These are phyloP conservation scores for Rhynchosporium agropyri DNA, from an alignment of 2,329 filamentous ascomycete genomes.

Conservation along the genomic window DNA sequence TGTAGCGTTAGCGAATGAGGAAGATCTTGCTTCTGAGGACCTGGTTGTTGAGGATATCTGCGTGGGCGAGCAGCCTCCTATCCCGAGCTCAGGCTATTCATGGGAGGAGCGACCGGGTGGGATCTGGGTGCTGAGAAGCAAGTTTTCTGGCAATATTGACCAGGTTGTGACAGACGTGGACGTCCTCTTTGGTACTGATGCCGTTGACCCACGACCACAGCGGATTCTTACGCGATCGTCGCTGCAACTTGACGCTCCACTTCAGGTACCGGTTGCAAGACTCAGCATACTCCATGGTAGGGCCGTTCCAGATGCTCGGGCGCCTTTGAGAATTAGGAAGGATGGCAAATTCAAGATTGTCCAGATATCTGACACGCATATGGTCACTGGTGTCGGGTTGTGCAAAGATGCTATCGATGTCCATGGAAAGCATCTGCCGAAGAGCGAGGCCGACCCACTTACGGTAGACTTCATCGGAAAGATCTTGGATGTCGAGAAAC, in stretches of 20 bases:
- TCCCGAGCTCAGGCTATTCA: constrained; percentile 52
- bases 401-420: too few relatives aligned
- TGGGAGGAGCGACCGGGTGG: constrained; percentile 68
- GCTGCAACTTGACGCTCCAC: constrained; percentile 43
- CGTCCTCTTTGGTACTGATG: constrained; percentile 69
- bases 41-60: constrained; percentile 63
- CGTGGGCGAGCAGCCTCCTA: constrained; percentile 59
- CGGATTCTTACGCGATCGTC: constrained; percentile 57
- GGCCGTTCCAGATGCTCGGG: too few relatives aligned
- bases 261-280: constrained; percentile 44
- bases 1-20: constrained; percentile 66
- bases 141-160: constrained; percentile 48
- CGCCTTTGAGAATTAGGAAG: too few relatives aligned
- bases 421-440: too few relatives aligned
- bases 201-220: constrained; percentile 80
- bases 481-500: constrained; percentile 88
- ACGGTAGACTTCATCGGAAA: constrained; percentile 84
- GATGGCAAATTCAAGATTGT: too few relatives aligned
- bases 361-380: too few relatives aligned
- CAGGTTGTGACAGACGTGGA: constrained; percentile 65
- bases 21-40: constrained; percentile 62
- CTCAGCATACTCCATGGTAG: constrained; percentile 32
- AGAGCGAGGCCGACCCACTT: not conserved
- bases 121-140: constrained; percentile 60
- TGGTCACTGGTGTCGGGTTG: too few relatives aligned